Conservation (phyloP, 148 eudicot genomes). For the Spergularia marina region DNA sequence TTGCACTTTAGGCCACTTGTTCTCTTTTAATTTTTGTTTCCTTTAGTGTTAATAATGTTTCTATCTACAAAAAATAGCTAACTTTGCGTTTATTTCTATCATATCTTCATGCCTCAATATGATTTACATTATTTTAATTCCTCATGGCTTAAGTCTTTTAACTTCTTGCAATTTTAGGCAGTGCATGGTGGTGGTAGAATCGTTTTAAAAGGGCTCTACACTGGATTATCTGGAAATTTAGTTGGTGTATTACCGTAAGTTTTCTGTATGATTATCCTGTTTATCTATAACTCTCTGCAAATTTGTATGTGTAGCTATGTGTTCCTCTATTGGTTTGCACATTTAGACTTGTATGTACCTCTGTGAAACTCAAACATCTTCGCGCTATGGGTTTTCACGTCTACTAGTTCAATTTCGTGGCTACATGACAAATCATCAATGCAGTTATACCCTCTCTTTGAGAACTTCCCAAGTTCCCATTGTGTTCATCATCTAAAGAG, state of each 20-base stretch:
- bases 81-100: neutral
- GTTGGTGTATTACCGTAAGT: conserved; percentile 83
- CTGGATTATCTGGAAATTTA: conserved; percentile 78
- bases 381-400: neutral
- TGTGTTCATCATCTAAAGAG: too few relatives aligned
- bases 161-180: conserved; percentile 36
- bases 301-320: neutral
- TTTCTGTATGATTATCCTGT: neutral
- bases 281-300: neutral
- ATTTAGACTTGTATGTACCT: neutral
- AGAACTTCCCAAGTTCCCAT: too few relatives aligned
- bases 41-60: too few relatives aligned
- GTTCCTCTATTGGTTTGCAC: conserved; percentile 1
- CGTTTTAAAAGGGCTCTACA: conserved; percentile 69
- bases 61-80: neutral
- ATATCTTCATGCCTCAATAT: neutral
- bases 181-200: conserved; percentile 67
- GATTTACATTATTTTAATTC: neutral
- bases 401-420: neutral
- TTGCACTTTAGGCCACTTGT: too few relatives aligned
- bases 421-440: neutral
- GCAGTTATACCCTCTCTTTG: too few relatives aligned
- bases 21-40: too few relatives aligned
- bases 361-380: neutral
- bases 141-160: neutral